phyloP scores from a whole-genome alignment of 805 yeast genomes.

The Hanseniaspora thailandica region DNA sequence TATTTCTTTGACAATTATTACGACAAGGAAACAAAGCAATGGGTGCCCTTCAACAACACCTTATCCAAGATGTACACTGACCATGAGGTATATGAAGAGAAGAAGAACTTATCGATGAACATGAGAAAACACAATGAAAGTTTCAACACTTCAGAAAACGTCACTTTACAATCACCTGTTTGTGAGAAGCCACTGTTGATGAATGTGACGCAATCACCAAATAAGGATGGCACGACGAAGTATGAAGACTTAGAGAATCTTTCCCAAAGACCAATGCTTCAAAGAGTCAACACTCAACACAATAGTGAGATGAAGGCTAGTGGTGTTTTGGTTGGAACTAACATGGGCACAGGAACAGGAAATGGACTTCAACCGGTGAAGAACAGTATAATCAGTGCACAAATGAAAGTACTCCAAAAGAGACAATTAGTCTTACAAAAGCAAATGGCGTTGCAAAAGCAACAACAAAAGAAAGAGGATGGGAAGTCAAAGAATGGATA shows the following conservation, averaged over 20 bases:
- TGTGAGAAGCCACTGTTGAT: background rate
- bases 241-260: constrained; percentile 2
- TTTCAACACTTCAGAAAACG: background rate
- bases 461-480: constrained; percentile 16
- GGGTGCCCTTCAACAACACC: constrained; percentile 3
- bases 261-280: background rate
- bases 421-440: constrained; percentile 14
- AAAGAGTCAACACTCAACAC: background rate
- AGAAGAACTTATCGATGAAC: background rate
- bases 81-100: background rate
- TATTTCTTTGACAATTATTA: constrained; percentile 4
- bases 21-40: background rate
- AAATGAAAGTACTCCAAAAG: constrained; percentile 19
- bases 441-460: constrained; percentile 6
- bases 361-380: constrained; percentile 17
- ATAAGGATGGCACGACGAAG: constrained; percentile 4
- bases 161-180: background rate
- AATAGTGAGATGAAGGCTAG: constrained; percentile 30
- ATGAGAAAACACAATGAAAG: background rate
- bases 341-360: constrained; percentile 26
- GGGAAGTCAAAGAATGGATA: constrained; percentile 45
- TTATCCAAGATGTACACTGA: background rate
- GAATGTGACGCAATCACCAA: background rate
- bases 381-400: constrained; percentile 1
- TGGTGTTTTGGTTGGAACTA: constrained; percentile 25